These are phyloP conservation scores for Candida vartiovaarae DNA, from an alignment of 805 yeast species.

Conservation along the genomic window DNA sequence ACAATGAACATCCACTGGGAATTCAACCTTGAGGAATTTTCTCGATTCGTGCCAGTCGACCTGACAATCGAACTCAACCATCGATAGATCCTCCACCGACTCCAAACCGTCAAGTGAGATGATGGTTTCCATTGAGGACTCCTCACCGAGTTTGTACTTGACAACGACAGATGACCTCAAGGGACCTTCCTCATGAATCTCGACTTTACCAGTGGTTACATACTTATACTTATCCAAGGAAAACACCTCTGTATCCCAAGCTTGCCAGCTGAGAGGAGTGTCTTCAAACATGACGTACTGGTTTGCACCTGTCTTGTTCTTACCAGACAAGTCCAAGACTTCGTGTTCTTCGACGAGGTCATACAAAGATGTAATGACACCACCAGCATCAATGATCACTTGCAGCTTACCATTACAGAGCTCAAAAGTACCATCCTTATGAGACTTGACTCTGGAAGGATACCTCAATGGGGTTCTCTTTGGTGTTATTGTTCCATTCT, in stretches of 20 bases:
- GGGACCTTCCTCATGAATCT: constrained; percentile 43
- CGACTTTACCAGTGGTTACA: constrained; percentile 30
- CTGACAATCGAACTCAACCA: constrained; percentile 45
- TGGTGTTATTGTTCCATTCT: constrained; percentile 8
- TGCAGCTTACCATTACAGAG: constrained; percentile 56
- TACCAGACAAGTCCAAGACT: constrained; percentile 51
- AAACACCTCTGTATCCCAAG: constrained; percentile 96
- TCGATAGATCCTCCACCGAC: constrained; percentile 29
- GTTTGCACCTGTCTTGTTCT: constrained; percentile 53
- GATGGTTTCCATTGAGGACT: constrained; percentile 54
- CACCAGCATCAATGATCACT: constrained; percentile 49
- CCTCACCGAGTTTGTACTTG: constrained; percentile 48
- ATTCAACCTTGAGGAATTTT: constrained; percentile 88
- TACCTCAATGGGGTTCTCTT: constrained; percentile 24
- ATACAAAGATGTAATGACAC: constrained; percentile 52
- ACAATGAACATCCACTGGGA: constrained; percentile 76
- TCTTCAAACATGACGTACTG: constrained; percentile 82
- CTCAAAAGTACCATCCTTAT: constrained; percentile 34
- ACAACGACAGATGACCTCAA: constrained; percentile 59
- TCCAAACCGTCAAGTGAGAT: constrained; percentile 59
- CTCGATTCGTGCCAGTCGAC: constrained; percentile 87
- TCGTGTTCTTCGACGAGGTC: constrained; percentile 59
- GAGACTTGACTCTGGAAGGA: constrained; percentile 43
- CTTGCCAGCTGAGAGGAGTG: constrained; percentile 85
- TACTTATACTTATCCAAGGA: constrained; percentile 67